Evolutionary conservation across 1,139 yeast genomes (phyloP), one percentile per base, ranked within the genome.

Genomic region (Hemisphaericaspora xylanilytica): DNA sequence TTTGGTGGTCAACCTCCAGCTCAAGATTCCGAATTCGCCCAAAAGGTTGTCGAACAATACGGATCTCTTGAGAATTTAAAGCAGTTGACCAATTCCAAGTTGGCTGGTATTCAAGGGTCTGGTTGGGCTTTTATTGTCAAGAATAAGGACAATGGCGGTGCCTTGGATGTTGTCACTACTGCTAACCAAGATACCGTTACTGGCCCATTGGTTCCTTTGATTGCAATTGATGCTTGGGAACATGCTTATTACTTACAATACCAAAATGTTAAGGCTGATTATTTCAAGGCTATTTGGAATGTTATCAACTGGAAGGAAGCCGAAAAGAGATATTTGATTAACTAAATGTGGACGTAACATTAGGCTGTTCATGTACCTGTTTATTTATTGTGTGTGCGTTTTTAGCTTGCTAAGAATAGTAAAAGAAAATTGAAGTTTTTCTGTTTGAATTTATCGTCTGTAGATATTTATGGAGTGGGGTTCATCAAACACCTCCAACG

Each of bases 141-240:
- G 55, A 67, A 68, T 52, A 59, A 58, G 43, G 64, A 63, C 42
- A 67, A 67, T 43, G 73, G 73, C 34, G 59, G 61, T 41, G 43
- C 44, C 11, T 58, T 71, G 52, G 74, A 67, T 39, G 67, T 70
- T 26, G 63, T 65, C 33, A 67, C 74, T 41, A 70, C 76, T 41
- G 55, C 56, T 40, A 69, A 71, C 53, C 77, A 71, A 51, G 77
- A 71, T 51, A 67, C 74, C n/a, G 64, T 67, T 25, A 54, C 63
- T 22, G 71, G 65, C 6, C 69, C 71, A 6, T 63, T 56, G 39
- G 65, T 63, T 38, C 72, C 75, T 14, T 65, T 70, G 51, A 58
- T 71, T 44, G 76, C 73, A 16, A 67, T 71, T 52, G 77, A 71
- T 53, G 73, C 75, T 37, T 71, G 77, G 76, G 76, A 71, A 52